Percentiles rank a stretch among this genome's conserved stretches.
Evolutionary conservation across 805 yeast species (phyloP).

Genomic region (Cyberlindnera subsufficiens): DNA sequence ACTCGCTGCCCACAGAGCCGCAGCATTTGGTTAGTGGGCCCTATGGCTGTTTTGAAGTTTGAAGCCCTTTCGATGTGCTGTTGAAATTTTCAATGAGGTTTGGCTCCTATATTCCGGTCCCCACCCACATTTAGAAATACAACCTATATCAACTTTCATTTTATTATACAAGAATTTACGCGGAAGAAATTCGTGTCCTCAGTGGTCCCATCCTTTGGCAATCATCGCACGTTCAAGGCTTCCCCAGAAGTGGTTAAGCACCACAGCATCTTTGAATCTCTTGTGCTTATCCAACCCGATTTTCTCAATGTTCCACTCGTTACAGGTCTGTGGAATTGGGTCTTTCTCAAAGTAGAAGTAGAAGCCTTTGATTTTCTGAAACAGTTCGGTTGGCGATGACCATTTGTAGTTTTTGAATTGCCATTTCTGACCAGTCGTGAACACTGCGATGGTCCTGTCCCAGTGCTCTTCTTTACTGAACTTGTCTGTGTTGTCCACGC

Average conservation of each 20-base stretch:
- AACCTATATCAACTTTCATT: too few species aligned
- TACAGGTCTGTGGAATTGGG: constrained; percentile 64
- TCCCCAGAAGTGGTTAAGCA: constrained; percentile 81
- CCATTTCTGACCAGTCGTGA: constrained; percentile 98
- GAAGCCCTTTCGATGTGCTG: too few species aligned
- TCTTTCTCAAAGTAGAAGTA: constrained; percentile 75
- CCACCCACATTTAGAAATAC: too few species aligned
- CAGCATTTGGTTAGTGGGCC: not conserved
- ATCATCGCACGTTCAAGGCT: constrained; percentile 69
- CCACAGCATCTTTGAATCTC: constrained; percentile 85
- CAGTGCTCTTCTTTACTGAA: constrained; percentile 94
- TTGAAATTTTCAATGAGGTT: too few species aligned
- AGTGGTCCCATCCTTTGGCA: constrained; percentile 43
- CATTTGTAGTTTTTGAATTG: constrained; percentile 87
- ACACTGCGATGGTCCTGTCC: constrained; percentile 93
- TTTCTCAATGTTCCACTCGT: constrained; percentile 84
- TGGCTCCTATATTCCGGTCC: too few species aligned
- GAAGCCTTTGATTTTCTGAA: constrained; percentile 81
- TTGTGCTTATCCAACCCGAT: constrained; percentile 74
- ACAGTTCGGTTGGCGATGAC: constrained; percentile 71
- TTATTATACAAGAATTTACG: too few species aligned
- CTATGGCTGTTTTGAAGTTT: too few species aligned
- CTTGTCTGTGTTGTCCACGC: constrained; percentile 84
- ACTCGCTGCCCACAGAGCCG: not conserved
- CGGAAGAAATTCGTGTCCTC: not conserved